These are phyloP conservation scores for Arctium lappa DNA, from an alignment of 129 eudicot species.

Conservation along the genomic window DNA sequence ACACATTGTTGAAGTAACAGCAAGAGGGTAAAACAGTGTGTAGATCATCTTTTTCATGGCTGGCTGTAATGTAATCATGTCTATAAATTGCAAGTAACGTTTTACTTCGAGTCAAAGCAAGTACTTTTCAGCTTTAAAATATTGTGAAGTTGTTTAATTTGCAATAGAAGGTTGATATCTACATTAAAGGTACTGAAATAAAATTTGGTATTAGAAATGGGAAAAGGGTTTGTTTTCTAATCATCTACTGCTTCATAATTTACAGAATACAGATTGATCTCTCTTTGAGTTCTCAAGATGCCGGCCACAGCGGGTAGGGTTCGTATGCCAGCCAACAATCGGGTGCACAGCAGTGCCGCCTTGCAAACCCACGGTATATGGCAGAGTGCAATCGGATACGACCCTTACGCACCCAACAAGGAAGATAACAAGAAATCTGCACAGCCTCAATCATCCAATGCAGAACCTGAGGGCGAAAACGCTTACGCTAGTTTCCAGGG, in stretches of 20 bases:
- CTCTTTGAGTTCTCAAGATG: conserved; percentile 50
- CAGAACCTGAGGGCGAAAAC: conserved; percentile 71
- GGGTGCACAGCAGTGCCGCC: conserved; percentile 97
- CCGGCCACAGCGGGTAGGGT: conserved; percentile 99
- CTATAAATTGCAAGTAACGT: background rate
- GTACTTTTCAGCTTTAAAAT: background rate
- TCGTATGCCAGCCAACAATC: conserved; percentile 98
- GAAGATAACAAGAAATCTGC: conserved; percentile 60
- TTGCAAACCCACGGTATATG: conserved; percentile 94
- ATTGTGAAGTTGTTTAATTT: background rate
- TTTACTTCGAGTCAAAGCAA: background rate
- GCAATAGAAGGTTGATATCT: background rate
- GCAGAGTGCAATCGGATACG: conserved; percentile 92
- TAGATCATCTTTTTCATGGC: background rate
- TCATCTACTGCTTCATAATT: background rate
- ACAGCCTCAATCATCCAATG: conserved; percentile 38
- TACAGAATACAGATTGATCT: conserved; percentile 29
- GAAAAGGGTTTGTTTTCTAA: background rate
- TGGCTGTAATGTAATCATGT: background rate
- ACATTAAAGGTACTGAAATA: too few species aligned
- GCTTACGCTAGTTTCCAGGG: conserved; percentile 91
- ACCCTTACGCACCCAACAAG: conserved; percentile 91
- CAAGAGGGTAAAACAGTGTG: too few species aligned
- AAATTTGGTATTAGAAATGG: background rate
- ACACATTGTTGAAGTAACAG: too few species aligned